Percentiles rank a stretch among this genome's conserved stretches.
Evolutionary conservation across 768 basidiomycete genomes (phyloP).

Genomic region (Podaxis sp.): DNA sequence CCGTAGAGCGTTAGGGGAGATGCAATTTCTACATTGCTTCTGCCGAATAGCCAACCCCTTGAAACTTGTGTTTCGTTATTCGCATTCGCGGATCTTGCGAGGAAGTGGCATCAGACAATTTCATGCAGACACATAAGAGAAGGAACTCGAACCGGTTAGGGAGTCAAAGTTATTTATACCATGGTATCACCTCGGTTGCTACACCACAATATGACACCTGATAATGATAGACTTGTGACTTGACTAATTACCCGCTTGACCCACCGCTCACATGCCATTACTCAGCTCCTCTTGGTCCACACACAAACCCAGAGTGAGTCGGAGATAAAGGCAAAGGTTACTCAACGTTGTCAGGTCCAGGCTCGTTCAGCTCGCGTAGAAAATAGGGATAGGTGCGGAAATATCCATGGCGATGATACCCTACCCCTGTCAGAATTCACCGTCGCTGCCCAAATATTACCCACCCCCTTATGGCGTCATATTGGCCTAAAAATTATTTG

Average conservation of each 20-base stretch:
- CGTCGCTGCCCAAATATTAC: neutral
- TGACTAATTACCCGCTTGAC: conserved; percentile 5
- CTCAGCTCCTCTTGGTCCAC: neutral
- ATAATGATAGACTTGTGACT: neutral
- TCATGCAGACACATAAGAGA: neutral
- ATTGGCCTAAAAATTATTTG: too few relatives aligned
- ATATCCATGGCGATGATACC: neutral
- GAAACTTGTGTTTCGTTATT: neutral
- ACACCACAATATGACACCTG: neutral
- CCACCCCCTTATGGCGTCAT: neutral
- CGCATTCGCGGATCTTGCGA: conserved; percentile 4
- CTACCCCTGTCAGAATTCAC: neutral
- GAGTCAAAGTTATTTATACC: neutral
- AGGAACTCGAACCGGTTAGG: neutral
- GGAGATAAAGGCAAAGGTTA: conserved; percentile 1
- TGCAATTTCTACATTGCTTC: neutral
- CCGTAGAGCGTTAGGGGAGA: neutral
- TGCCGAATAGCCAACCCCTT: neutral
- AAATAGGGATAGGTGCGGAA: neutral
- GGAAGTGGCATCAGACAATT: neutral
- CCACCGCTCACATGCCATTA: neutral
- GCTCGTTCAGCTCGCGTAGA: neutral
- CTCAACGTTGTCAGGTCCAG: neutral
- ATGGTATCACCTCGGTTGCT: neutral
- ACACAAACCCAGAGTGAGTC: neutral